phyloP scores from a whole-genome alignment of 371 early-diverging fungal genomes.

The Mycotypha africana region DNA sequence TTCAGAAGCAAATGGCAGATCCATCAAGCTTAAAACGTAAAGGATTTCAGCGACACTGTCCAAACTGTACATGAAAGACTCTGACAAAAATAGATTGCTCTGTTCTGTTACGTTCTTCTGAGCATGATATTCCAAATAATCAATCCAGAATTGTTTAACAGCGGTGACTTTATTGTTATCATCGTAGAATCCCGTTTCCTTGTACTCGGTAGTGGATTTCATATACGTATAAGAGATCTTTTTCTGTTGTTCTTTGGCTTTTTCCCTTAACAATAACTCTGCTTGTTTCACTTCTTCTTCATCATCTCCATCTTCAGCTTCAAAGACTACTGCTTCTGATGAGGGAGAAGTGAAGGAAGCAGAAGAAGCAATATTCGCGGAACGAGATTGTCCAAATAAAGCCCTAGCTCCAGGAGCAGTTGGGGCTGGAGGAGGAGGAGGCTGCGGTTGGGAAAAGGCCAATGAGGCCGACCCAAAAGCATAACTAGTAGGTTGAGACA shows the following conservation, averaged over 20 bases:
- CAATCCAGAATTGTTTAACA: slow-evolving; percentile 50
- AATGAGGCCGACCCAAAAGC: too few relatives aligned
- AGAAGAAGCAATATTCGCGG: not conserved
- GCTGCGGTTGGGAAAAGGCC: too few relatives aligned
- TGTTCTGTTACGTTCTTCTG: not conserved
- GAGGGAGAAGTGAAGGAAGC: not conserved
- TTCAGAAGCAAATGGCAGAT: slow-evolving; percentile 31
- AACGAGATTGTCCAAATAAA: not conserved
- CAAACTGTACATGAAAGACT: slow-evolving; percentile 43
- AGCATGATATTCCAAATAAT: slow-evolving; percentile 19
- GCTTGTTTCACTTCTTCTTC: not conserved
- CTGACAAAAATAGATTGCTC: not conserved
- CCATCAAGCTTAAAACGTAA: slow-evolving; percentile 39
- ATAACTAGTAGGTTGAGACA: too few relatives aligned
- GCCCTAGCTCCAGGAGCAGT: not conserved
- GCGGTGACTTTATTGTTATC: slow-evolving; percentile 1
- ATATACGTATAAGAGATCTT: slow-evolving; percentile 20
- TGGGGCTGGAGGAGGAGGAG: not conserved
- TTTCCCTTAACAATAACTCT: slow-evolving; percentile 16
- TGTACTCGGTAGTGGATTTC: slow-evolving; percentile 28
- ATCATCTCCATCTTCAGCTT: not conserved
- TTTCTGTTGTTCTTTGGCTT: slow-evolving; percentile 6
- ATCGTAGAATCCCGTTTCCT: slow-evolving; percentile 14
- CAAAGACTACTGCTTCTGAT: not conserved
- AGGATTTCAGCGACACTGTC: slow-evolving; percentile 29